Evolutionary conservation across 2,329 filamentous ascomycete genomes (phyloP).

Genomic region (Fusarium citri): DNA sequence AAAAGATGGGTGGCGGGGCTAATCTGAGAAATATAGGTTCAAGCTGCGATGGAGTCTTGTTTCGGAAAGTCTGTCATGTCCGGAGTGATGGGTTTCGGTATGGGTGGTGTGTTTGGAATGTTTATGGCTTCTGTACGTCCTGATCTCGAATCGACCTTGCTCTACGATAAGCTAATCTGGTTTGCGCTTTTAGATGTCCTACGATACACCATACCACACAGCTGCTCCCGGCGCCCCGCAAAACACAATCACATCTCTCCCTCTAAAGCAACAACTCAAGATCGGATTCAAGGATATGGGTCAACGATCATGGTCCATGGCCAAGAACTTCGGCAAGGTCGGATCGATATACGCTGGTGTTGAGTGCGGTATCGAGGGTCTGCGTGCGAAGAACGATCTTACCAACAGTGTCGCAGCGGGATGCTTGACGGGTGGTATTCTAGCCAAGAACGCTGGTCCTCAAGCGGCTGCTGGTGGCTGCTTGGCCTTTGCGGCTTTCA

Average conservation of each 20-base stretch:
- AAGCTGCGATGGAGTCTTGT: constrained; percentile 91
- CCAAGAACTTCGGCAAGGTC: constrained; percentile 95
- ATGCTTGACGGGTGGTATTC: constrained; percentile 88
- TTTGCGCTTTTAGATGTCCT: constrained; percentile 84
- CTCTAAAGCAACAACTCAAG: constrained; percentile 84
- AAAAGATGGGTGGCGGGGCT: constrained; percentile 3
- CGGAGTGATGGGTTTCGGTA: constrained; percentile 91
- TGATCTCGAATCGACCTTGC: not conserved
- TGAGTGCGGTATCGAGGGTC: constrained; percentile 94
- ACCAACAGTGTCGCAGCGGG: constrained; percentile 88
- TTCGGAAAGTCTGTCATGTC: constrained; percentile 88
- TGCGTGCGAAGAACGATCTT: constrained; percentile 93
- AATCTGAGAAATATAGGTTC: constrained; percentile 69
- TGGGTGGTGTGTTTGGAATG: constrained; percentile 93
- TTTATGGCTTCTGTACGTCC: constrained; percentile 94
- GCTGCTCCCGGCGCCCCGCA: constrained; percentile 54
- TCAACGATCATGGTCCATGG: constrained; percentile 79
- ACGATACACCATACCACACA: constrained; percentile 87
- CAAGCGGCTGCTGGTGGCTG: constrained; percentile 90
- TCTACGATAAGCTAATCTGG: constrained; percentile 30
- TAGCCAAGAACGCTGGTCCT: constrained; percentile 88
- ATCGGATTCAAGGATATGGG: constrained; percentile 97
- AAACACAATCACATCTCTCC: constrained; percentile 69
- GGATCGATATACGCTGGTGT: constrained; percentile 92
- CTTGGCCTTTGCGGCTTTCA: constrained; percentile 93